Base-by-base conservation (phyloP, 1,284 basidiomycete genomes). In the Ustilago tritici region DNA sequence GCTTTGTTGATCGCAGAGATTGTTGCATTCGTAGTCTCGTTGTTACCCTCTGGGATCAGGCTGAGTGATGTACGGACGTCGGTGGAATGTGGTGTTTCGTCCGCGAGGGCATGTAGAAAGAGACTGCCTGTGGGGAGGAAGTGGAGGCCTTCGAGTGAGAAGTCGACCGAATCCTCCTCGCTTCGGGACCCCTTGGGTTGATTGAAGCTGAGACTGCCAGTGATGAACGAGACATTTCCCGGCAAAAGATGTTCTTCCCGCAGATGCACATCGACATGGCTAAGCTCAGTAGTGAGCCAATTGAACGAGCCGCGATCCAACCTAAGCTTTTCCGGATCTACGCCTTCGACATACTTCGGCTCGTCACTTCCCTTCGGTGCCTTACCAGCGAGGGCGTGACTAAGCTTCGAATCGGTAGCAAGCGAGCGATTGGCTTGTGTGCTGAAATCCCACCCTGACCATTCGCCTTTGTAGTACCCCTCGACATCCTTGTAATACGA, bases 1-100 rank as follows among this genome's bases (percentile, higher is more conserved):
- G 84, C 84, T 19, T 69, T 78, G n/a, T 84, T 71, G 35, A 85
- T 78, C 3, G 80, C 72, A 38, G 80, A 61, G 11, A 81, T 76
- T 4, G 84, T 79, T 1, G 70, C 68, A 38, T 75, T 78, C 0
- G 15, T 38, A 2, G 71, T 75, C 3, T 49, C 40, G 31, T 74
- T 66, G 55, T 73, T 68, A 32, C 53, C 46, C 1, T 31, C 17
- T 1, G 76, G 76, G 7, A 79, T 58, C 43, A 74, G 43, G 12
- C 35, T 19, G 2, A 79, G 55, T 10, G 76, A 61, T 10, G 68
- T 64, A 11, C 77, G 61, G 3, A 77, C 65, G 31, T 79, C 77
- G 4, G 63, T 76, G 14, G 19, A 62, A 17, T 14, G 28, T 57
- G 50, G 41, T 23, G 57, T 63, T 74, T 65, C 70, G 12, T 59